Conservation (phyloP, 2,329 filamentous ascomycete species). For the Botrytis pseudocinerea region DNA sequence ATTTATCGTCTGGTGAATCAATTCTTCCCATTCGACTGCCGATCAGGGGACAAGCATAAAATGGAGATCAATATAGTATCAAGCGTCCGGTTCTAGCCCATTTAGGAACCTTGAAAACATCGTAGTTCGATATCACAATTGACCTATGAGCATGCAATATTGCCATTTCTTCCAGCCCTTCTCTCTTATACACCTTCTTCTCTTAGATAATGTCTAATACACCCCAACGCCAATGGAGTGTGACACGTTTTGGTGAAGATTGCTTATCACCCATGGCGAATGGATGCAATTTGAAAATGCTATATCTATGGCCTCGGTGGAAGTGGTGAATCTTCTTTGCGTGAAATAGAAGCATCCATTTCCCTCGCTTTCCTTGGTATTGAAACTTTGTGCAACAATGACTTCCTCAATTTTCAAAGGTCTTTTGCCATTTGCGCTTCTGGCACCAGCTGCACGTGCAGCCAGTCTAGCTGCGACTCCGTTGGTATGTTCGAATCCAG, state of each 20-base stretch:
- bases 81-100: constrained; percentile 1
- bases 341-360: constrained; percentile 15
- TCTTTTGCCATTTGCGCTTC: constrained; percentile 19
- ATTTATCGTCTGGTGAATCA: constrained; percentile 14
- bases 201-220: not conserved
- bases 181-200: constrained; percentile 20
- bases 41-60: constrained; percentile 14
- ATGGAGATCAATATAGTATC: constrained; percentile 1
- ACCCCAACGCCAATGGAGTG: constrained; percentile 1
- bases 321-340: not conserved
- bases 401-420: constrained; percentile 5
- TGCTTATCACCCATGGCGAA: constrained; percentile 18
- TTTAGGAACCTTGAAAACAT: constrained; percentile 9
- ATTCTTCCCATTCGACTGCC: constrained; percentile 19
- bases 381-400: constrained; percentile 11
- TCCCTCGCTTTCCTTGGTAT: constrained; percentile 9
- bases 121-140: constrained; percentile 17
- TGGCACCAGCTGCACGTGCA: constrained; percentile 19
- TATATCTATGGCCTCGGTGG: constrained; percentile 8
- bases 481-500: constrained; percentile 35
- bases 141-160: constrained; percentile 16
- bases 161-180: not conserved
- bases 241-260: constrained; percentile 18
- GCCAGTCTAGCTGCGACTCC: constrained; percentile 31
- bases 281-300: constrained; percentile 1